Conservation (phyloP, 768 basidiomycete genomes). For the Leccinum uliginosum region DNA sequence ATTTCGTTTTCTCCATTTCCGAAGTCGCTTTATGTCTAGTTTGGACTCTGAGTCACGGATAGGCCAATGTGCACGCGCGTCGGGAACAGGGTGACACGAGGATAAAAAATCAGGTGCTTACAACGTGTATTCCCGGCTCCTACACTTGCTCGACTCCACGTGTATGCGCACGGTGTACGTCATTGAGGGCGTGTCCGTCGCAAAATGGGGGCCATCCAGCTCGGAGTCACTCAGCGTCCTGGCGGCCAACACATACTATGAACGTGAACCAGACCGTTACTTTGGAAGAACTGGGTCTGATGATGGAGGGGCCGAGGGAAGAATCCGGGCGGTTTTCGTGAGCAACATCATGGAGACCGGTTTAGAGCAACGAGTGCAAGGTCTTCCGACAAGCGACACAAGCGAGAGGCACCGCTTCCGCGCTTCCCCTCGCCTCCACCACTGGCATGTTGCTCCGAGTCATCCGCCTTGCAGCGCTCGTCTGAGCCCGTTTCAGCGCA, state of each 20-base stretch:
- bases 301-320: no score
- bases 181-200: conserved; percentile 41
- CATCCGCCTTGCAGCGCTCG: no score
- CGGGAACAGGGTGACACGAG: not conserved
- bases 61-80: conserved; percentile 25
- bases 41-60: conserved; percentile 37
- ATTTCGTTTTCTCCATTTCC: not conserved
- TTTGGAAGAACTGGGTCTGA: conserved; percentile 10
- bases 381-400: no score
- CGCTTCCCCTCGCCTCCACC: no score
- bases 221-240: conserved; percentile 43
- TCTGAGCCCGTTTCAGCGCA: no score
- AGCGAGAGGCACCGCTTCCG: no score
- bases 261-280: conserved; percentile 33
- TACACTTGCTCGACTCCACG: conserved; percentile 43
- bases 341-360: no score
- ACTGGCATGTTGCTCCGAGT: no score
- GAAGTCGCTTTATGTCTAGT: not conserved
- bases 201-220: conserved; percentile 41
- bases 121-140: conserved; percentile 60
- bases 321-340: no score
- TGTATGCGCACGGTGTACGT: conserved; percentile 39
- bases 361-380: no score
- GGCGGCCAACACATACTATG: conserved; percentile 48
- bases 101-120: conserved; percentile 28